These are phyloP conservation scores for Colletotrichum karsti DNA, from an alignment of 2,329 filamentous ascomycete genomes.

Conservation along the genomic window DNA sequence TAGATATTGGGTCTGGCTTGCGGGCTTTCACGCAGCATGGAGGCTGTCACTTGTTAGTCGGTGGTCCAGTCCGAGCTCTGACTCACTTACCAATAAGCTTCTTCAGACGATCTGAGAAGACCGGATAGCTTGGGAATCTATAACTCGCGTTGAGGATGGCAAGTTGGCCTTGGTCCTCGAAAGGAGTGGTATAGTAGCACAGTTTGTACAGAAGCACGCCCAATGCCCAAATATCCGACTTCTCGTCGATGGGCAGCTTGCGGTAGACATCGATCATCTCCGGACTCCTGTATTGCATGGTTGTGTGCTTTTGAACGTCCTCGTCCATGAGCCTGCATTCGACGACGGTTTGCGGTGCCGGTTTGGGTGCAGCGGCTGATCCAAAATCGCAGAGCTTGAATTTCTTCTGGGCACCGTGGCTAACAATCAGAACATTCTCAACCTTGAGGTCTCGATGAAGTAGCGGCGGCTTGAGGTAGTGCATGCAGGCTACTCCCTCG, in stretches of 20 bases:
- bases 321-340: slow-evolving; percentile 96
- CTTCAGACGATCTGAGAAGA: slow-evolving; percentile 90
- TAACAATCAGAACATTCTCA: slow-evolving; percentile 93
- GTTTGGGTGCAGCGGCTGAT: slow-evolving; percentile 83
- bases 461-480: slow-evolving; percentile 93
- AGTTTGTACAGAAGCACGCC: slow-evolving; percentile 97
- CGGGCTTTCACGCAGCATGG: slow-evolving; percentile 89
- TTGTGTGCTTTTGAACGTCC: slow-evolving; percentile 96
- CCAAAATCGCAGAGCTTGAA: slow-evolving; percentile 99
- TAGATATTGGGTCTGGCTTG: slow-evolving; percentile 88
- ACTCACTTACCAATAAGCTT: slow-evolving; percentile 77
- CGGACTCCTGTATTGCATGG: slow-evolving; percentile 94
- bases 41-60: slow-evolving; percentile 61
- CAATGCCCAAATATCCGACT: slow-evolving; percentile 97
- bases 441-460: slow-evolving; percentile 97
- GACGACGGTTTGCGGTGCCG: slow-evolving; percentile 84
- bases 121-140: slow-evolving; percentile 87
- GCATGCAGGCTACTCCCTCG: slow-evolving; percentile 98
- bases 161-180: slow-evolving; percentile 97
- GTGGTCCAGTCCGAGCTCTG: not conserved
- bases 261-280: slow-evolving; percentile 99
- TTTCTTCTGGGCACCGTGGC: slow-evolving; percentile 69
- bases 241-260: slow-evolving; percentile 96
- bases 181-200: slow-evolving; percentile 98
- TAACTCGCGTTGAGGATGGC: slow-evolving; percentile 96